phyloP scores from a whole-genome alignment of 2,329 filamentous ascomycete genomes.

The Nemania diffusa region DNA sequence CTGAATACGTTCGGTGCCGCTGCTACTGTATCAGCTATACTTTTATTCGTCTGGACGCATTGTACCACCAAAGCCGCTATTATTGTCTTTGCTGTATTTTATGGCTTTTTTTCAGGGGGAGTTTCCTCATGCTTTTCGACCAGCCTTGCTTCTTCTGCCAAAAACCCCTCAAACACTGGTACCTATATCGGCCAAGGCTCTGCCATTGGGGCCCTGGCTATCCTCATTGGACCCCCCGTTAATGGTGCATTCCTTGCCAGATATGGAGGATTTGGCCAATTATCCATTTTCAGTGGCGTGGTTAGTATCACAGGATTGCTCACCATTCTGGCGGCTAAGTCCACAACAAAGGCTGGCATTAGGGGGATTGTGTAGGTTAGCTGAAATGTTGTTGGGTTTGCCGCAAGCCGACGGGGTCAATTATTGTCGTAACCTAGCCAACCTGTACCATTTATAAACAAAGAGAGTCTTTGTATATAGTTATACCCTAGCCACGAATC shows the following conservation, averaged over 20 bases:
- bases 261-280: background rate
- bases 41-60: conserved; percentile 1
- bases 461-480: too few species aligned
- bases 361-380: too few species aligned
- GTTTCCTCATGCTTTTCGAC: background rate
- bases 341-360: conserved; percentile 1
- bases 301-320: background rate
- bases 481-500: too few species aligned
- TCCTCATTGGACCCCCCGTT: conserved; percentile 1
- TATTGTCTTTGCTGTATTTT: conserved; percentile 11
- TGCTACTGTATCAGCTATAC: background rate
- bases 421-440: too few species aligned
- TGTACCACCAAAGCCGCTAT: conserved; percentile 1
- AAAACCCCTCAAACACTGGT: conserved; percentile 1
- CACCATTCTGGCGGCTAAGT: background rate
- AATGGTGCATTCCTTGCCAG: conserved; percentile 1
- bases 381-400: too few species aligned
- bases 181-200: conserved; percentile 11
- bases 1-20: background rate
- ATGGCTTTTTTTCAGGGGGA: conserved; percentile 23
- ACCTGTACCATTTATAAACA: too few species aligned
- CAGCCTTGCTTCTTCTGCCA: background rate
- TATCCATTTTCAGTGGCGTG: conserved; percentile 7
- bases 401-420: too few species aligned
- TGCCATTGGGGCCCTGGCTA: background rate